Conservation (phyloP, 139 green algal genomes). For the Micractinium conductrix region DNA sequence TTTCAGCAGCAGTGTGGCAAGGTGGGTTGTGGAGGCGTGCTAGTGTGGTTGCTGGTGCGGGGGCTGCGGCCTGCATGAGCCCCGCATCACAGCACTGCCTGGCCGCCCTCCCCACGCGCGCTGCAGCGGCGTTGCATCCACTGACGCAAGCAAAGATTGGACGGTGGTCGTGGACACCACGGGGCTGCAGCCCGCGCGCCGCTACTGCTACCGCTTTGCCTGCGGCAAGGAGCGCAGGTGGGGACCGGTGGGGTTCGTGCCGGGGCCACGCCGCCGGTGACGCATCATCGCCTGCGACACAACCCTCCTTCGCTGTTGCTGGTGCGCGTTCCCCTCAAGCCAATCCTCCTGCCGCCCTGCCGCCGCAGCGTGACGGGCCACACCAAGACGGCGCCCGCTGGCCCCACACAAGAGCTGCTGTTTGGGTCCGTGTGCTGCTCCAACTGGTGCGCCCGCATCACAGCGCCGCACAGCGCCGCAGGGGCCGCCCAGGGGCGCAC, state of each 20-base stretch:
- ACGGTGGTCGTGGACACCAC: slow-evolving; percentile 16
- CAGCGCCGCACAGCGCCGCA: too few species aligned
- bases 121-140: slow-evolving; percentile 16
- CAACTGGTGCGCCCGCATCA: slow-evolving; percentile 9
- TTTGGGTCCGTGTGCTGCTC: slow-evolving; percentile 29
- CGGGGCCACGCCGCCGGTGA: not conserved
- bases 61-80: not conserved
- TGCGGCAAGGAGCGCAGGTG: slow-evolving; percentile 31
- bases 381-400: slow-evolving; percentile 24
- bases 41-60: not conserved
- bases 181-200: not conserved
- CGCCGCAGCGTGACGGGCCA: slow-evolving; percentile 13
- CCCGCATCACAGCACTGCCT: not conserved
- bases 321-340: not conserved
- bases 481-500: too few species aligned
- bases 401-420: not conserved
- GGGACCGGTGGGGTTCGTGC: not conserved
- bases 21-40: not conserved
- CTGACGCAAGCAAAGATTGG: not conserved
- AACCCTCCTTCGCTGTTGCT: not conserved
- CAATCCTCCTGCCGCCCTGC: not conserved
- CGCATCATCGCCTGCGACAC: not conserved
- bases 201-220: slow-evolving; percentile 41
- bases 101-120: not conserved
- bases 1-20: not conserved